Conservation (phyloP, 768 basidiomycete species). For the Boletus huronensis region DNA sequence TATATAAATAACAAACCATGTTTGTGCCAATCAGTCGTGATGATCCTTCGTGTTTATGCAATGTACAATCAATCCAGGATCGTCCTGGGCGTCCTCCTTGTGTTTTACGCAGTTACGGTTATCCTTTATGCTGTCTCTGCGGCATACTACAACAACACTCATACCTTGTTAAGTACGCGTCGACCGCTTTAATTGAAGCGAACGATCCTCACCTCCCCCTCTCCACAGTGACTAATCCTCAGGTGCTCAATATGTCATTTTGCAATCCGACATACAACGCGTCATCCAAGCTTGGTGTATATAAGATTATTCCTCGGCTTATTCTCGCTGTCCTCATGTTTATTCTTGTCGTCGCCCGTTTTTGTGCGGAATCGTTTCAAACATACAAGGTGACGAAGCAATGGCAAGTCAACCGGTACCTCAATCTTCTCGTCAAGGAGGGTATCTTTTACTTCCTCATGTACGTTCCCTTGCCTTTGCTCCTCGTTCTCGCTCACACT, state of each 20-base stretch:
- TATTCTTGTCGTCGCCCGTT: background rate
- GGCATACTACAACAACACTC: background rate
- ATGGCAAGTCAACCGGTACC: constrained; percentile 13
- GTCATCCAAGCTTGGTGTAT: background rate
- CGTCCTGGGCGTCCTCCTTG: constrained; percentile 14
- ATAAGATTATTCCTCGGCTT: constrained; percentile 16
- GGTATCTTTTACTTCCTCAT: constrained; percentile 16
- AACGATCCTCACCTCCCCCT: background rate
- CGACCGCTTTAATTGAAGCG: background rate
- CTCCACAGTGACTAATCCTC: constrained; percentile 6
- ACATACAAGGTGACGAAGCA: constrained; percentile 7
- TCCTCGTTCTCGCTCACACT: background rate
- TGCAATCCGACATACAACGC: constrained; percentile 1
- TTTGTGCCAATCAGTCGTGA: constrained; percentile 11
- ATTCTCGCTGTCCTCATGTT: constrained; percentile 12
- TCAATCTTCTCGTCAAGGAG: constrained; percentile 12
- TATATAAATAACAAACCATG: background rate
- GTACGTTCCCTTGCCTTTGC: constrained; percentile 9
- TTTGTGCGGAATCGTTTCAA: constrained; percentile 6
- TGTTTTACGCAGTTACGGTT: constrained; percentile 8
- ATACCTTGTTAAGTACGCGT: constrained; percentile 8
- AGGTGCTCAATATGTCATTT: constrained; percentile 14
- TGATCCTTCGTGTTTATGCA: constrained; percentile 26
- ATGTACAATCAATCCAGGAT: constrained; percentile 18
- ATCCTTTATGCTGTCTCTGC: background rate